A percentile compares a stretch with the other conserved stretches of the same genome.
phyloP scores from a whole-genome alignment of 345 rosid species.

The Bruguiera sexangula region DNA sequence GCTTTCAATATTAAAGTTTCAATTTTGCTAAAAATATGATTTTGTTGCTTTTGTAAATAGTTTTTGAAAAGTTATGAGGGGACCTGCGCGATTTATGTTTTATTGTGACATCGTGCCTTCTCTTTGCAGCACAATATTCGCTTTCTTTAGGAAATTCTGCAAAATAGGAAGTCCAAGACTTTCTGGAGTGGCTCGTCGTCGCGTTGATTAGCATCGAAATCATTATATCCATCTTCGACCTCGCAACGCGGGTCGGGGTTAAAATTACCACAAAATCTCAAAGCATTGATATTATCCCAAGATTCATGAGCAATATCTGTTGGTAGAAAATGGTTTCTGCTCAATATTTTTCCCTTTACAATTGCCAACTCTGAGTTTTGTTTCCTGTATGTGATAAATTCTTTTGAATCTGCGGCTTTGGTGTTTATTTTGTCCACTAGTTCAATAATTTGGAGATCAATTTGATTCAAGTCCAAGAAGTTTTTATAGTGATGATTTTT shows the following conservation, averaged over 20 bases:
- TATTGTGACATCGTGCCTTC: background rate
- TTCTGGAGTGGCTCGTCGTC: constrained; percentile 91
- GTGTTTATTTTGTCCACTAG: too few relatives aligned
- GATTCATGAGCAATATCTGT: too few relatives aligned
- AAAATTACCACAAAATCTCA: background rate
- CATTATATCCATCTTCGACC: constrained; percentile 57
- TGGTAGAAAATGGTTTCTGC: background rate
- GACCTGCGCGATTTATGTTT: background rate
- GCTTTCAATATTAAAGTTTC: too few relatives aligned
- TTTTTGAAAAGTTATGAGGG: too few relatives aligned
- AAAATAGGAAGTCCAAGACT: constrained; percentile 90
- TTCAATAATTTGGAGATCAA: background rate
- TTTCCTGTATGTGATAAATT: background rate
- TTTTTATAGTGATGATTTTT: background rate
- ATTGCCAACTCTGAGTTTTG: background rate
- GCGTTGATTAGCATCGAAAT: constrained; percentile 74
- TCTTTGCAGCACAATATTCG: constrained; percentile 82
- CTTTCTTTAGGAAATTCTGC: constrained; percentile 89
- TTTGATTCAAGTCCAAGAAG: too few relatives aligned
- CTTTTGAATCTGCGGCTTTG: background rate
- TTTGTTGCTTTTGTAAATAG: too few relatives aligned
- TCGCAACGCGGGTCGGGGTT: constrained; percentile 42
- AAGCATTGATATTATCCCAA: background rate
- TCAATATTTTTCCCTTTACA: background rate
- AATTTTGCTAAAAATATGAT: too few relatives aligned